These are phyloP conservation scores for Cladosporium sphaerospermum DNA, from an alignment of 2,329 filamentous ascomycete genomes.

Conservation along the genomic window DNA sequence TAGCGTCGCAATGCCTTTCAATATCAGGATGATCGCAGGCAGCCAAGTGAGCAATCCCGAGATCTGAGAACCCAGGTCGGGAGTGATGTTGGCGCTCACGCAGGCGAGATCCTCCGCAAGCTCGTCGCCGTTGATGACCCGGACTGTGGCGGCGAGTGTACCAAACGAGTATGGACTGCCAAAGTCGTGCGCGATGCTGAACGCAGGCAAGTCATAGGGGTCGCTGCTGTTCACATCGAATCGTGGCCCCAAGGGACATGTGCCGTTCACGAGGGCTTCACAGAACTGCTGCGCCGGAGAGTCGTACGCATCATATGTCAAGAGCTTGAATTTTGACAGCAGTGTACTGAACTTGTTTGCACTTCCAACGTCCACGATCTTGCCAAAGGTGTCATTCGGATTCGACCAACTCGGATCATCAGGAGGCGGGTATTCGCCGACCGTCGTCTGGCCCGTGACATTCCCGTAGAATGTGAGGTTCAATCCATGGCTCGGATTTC, in stretches of 20 bases:
- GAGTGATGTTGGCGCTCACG: conserved; percentile 74
- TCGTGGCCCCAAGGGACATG: conserved; percentile 69
- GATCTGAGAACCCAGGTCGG: conserved; percentile 65
- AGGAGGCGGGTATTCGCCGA: conserved; percentile 53
- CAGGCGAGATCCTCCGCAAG: conserved; percentile 65
- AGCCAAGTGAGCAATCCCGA: conserved; percentile 67
- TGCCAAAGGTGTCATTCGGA: conserved; percentile 58
- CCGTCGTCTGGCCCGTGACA: conserved; percentile 65
- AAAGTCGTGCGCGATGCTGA: conserved; percentile 69
- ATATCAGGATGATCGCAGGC: conserved; percentile 68
- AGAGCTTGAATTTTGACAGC: conserved; percentile 62
- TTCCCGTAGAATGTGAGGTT: conserved; percentile 84
- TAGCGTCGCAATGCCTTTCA: conserved; percentile 76
- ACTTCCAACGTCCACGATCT: conserved; percentile 61
- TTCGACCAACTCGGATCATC: conserved; percentile 58
- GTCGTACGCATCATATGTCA: conserved; percentile 68
- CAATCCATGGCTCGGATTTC: conserved; percentile 56
- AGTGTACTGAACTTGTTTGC: conserved; percentile 64
- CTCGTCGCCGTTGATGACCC: conserved; percentile 67
- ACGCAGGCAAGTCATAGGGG: conserved; percentile 57
- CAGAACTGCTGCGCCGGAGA: conserved; percentile 59
- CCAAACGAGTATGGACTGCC: conserved; percentile 79
- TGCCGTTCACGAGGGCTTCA: conserved; percentile 48
- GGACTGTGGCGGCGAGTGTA: conserved; percentile 67
- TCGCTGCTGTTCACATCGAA: conserved; percentile 56